phyloP scores from a whole-genome alignment of 208 protist species.

The Crithidia sp. region DNA sequence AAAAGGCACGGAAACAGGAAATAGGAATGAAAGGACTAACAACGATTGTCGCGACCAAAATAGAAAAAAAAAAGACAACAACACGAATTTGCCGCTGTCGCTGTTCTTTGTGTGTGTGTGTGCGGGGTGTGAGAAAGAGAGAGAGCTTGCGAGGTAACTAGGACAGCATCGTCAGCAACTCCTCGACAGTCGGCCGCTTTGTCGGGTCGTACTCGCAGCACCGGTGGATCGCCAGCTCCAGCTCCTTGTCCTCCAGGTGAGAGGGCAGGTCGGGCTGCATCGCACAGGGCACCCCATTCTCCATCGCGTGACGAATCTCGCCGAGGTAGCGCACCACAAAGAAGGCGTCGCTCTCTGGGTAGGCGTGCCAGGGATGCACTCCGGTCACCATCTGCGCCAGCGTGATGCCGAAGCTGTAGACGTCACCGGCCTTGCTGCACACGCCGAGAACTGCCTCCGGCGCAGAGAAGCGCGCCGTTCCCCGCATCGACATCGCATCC shows the following conservation, averaged over 20 bases:
- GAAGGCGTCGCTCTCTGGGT: constrained; percentile 51
- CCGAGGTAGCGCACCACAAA: constrained; percentile 51
- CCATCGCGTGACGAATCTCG: constrained; percentile 34
- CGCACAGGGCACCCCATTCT: constrained; percentile 33
- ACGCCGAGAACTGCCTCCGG: constrained; percentile 70
- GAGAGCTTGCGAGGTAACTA: constrained; percentile 6
- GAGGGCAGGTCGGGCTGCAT: constrained; percentile 55
- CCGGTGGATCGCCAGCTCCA: constrained; percentile 41
- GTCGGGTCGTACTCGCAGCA: constrained; percentile 52
- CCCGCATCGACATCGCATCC: constrained; percentile 41
- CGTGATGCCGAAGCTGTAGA: constrained; percentile 89
- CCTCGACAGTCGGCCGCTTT: constrained; percentile 50
- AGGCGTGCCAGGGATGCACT: constrained; percentile 59
- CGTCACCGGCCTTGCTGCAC: constrained; percentile 62
- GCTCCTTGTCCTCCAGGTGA: constrained; percentile 43
- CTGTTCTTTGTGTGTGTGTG: no score
- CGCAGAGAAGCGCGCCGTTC: constrained; percentile 78
- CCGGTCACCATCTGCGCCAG: constrained; percentile 74
- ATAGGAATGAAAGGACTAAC: no score
- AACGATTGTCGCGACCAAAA: no score
- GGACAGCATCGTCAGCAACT: constrained; percentile 49
- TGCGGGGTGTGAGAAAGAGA: no score
- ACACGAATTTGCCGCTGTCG: no score
- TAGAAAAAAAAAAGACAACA: no score
- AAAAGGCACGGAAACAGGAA: no score